These are phyloP conservation scores for Larix kaempferi DNA, from an alignment of 75 land plant species.

Conservation along the genomic window DNA sequence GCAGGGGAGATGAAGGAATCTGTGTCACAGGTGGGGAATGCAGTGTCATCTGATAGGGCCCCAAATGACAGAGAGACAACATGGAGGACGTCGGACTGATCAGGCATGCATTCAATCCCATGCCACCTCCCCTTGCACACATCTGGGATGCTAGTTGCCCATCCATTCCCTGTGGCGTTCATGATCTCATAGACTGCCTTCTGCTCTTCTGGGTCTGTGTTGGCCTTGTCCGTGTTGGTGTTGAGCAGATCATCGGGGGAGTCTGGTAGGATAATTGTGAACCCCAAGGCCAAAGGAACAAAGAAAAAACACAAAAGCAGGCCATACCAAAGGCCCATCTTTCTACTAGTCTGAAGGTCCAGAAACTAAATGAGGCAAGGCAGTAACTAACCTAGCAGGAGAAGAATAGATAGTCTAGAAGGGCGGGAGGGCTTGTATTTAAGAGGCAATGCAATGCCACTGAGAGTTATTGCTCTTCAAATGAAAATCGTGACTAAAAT, in stretches of 20 bases:
- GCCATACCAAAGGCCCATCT: constrained; percentile 1
- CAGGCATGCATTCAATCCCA: constrained; percentile 90
- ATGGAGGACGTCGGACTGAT: constrained; percentile 56
- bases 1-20: constrained; percentile 62
- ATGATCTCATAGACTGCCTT: constrained; percentile 74
- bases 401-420: background rate
- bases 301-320: background rate
- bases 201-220: constrained; percentile 63
- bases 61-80: constrained; percentile 89
- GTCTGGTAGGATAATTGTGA: constrained; percentile 13
- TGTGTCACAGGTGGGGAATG: constrained; percentile 74
- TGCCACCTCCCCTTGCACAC: constrained; percentile 91
- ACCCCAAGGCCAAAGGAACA: background rate
- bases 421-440: background rate
- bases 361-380: background rate
- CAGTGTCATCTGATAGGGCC: constrained; percentile 87
- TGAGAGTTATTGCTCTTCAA: background rate
- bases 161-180: constrained; percentile 73
- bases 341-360: too few species aligned
- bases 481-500: background rate
- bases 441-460: background rate
- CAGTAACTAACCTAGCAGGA: background rate
- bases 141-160: constrained; percentile 76
- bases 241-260: constrained; percentile 29
- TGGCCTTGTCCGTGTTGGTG: constrained; percentile 32